Evolutionary conservation across 1,284 basidiomycete species (phyloP), one percentile per base, ranked within the genome.

Genomic region (Cryptococcus sp.): DNA sequence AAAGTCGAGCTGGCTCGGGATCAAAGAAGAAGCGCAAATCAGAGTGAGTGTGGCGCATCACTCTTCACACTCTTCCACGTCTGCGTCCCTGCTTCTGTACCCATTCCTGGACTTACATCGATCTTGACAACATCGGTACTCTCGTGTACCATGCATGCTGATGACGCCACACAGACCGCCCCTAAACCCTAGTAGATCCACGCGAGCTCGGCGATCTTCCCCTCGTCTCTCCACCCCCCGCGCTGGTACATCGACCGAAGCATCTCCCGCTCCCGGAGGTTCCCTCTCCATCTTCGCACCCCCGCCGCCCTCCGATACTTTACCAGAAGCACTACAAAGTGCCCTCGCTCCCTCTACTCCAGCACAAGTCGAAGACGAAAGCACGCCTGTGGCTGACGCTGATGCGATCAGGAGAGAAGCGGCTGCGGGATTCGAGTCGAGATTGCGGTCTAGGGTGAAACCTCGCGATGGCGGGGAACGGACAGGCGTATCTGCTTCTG

Each of bases 401-500:
- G 70, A 72, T 50, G 56, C 59, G 0, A 55, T 70, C 5, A 53
- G 67, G 50, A 57, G 62, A 19, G 70, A 68, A 44, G 70, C 67
- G 10, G 71, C 65, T 10, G 69, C 68, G 22, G 68, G 61, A 2
- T 60, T 62, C 20, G 64, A 66, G 44, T 54, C 57, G 0, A 49
- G 60, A 46, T 23, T 67, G 13, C 65, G 68, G 17, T 67, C 65
- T 17, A 39, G 56, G 19, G 19, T 61, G 55, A 13, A 60, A 59
- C 46, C 65, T 57, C 47, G 57, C n/a, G 62, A 61, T 23, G 50
- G 53, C 15, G 58, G 60, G 17, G 64, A 72, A n/a, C 59, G 70
- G 20, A 66, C 71, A 2, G 75, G 75, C 7, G 69, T 77, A 3
- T 69, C 62, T 17, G 75, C 74, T 3, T 67, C 62, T 19, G 75